Base-by-base conservation (phyloP, 331 rosid genomes). In the Quercus tomentella region DNA sequence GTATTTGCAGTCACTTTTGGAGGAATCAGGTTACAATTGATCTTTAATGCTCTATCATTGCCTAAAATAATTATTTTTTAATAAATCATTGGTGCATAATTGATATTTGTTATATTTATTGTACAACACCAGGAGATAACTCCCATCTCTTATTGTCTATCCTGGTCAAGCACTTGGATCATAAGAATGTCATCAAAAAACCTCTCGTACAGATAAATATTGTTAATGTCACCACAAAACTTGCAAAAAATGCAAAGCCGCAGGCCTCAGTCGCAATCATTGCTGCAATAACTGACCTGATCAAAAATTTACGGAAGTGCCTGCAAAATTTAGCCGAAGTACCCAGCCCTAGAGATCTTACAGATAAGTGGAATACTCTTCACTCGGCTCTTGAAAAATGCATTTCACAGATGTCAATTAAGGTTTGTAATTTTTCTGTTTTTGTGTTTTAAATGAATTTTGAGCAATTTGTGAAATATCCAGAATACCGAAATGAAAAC, bases 141-240 rank as follows among this genome's bases (percentile, higher is more conserved):
- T 90, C 91, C 58, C 92, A 90, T 82, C 81, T 93, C 79, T 83
- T 96, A 68, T 86, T 96, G 75, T 92, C 97, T 76, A 88, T 79
- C 82, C 84, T 96, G 90, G 89, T 93, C 86, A 96, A 96, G 89
- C 99, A 96, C 89, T 85, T 96, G 94, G 99, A 93, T 89, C 99
- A 96, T 81, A 91, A 91, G 92, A 90, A 90, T 83, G 93, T 90
- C 66, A 84, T 82, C 75, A 93, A 83, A 83, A 86, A 87, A 70
- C 98, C 98, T 77, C 83, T 80, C 28, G 30, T 90, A 81, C 97
- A 91, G 85, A 89, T 77, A 56, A 83, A 89, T 77, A 90, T 93
- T 28, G 82, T 89, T 58, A 89, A 85, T 77, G 89, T 87, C 80
- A 86, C 82, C 81, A 82, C 92, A 69, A 82, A 90, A 77, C 92